Evolutionary conservation across 768 basidiomycete genomes (phyloP).

Genomic region (Fistulinella prunicolor): DNA sequence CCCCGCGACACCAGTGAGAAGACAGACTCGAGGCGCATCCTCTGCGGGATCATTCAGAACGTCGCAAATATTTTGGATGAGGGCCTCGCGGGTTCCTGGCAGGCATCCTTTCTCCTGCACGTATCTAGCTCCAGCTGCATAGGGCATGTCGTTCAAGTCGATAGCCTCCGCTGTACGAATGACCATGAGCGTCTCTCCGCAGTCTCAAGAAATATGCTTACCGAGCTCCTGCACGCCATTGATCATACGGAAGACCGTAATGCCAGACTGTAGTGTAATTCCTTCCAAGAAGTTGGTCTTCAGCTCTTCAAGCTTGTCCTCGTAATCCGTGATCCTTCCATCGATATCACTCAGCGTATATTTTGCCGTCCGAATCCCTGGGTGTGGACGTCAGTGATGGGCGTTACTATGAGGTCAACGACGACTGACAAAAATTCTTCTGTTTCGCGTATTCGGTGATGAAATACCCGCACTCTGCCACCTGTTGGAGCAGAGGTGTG

Average conservation of each 20-base stretch:
- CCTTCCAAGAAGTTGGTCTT: too few relatives aligned
- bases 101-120: too few relatives aligned
- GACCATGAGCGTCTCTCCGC: neutral
- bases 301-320: neutral
- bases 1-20: too few relatives aligned
- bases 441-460: neutral
- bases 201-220: neutral
- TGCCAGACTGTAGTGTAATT: neutral
- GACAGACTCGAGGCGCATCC: too few relatives aligned
- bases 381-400: too few relatives aligned
- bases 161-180: neutral
- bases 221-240: neutral
- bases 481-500: neutral
- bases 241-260: neutral
- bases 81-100: neutral
- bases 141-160: conserved; percentile 5
- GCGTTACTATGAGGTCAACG: too few relatives aligned
- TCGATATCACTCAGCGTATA: too few relatives aligned
- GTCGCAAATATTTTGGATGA: neutral
- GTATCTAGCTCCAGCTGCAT: too few relatives aligned
- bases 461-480: neutral
- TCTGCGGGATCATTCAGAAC: neutral
- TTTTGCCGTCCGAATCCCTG: too few relatives aligned
- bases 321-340: neutral
- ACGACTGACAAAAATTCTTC: neutral